Evolutionary conservation across 2,329 filamentous ascomycete species (phyloP).

Genomic region (Aspergillus carbonarius): DNA sequence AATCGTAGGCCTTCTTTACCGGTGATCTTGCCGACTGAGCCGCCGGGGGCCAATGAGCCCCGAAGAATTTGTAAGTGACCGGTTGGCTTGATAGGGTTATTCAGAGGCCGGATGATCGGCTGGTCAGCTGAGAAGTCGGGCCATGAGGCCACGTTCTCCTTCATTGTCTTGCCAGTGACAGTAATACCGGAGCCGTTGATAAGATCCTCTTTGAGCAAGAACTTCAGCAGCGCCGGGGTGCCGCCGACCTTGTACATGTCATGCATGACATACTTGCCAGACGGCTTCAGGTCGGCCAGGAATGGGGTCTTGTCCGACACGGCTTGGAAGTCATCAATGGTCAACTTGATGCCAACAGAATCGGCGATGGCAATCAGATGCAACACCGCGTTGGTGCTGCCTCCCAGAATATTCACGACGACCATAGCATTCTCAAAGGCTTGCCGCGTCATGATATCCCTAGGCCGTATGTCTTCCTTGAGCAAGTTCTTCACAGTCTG

Average conservation of each 20-base stretch:
- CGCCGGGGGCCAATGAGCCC: conserved; percentile 64
- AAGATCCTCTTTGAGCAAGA: conserved; percentile 27
- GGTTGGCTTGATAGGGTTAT: conserved; percentile 63
- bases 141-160: conserved; percentile 7
- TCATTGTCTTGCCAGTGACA: conserved; percentile 10
- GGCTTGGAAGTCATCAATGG: conserved; percentile 73
- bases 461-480: conserved; percentile 69
- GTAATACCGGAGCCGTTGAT: conserved; percentile 8
- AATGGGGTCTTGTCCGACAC: conserved; percentile 70
- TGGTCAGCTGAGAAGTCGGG: conserved; percentile 4
- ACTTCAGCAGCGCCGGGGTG: conserved; percentile 46
- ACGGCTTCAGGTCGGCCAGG: conserved; percentile 69
- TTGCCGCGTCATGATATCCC: conserved; percentile 71
- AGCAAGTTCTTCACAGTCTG: conserved; percentile 68
- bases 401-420: conserved; percentile 72
- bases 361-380: conserved; percentile 79
- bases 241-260: conserved; percentile 47
- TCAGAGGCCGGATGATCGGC: conserved; percentile 47
- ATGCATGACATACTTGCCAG: conserved; percentile 50
- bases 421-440: conserved; percentile 81
- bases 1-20: conserved; percentile 67
- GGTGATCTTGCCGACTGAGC: conserved; percentile 68
- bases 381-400: conserved; percentile 77
- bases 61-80: conserved; percentile 68
- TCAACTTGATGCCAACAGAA: conserved; percentile 72